Conservation (phyloP, 2,329 filamentous ascomycete genomes). For the Colletotrichum coccodes region DNA sequence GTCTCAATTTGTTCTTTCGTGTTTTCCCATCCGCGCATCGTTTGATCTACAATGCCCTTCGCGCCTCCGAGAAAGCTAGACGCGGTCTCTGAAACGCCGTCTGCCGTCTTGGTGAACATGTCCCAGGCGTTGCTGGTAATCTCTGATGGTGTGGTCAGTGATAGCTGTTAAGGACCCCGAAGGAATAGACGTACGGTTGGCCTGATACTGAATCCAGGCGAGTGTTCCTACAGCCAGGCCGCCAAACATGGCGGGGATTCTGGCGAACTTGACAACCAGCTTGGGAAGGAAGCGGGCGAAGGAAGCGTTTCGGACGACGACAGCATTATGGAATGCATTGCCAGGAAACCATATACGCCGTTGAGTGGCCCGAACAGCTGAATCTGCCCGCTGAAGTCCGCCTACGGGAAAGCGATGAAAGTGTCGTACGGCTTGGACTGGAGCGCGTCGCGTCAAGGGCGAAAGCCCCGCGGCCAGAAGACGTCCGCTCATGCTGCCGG, state of each 20-base stretch:
- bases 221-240: conserved; percentile 86
- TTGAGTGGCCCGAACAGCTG: conserved; percentile 68
- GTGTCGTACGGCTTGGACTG: conserved; percentile 66
- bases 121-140: conserved; percentile 83
- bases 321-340: conserved; percentile 86
- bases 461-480: conserved; percentile 79
- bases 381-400: conserved; percentile 75
- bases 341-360: conserved; percentile 81
- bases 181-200: conserved; percentile 72
- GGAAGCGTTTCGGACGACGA: conserved; percentile 71
- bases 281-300: conserved; percentile 80
- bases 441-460: conserved; percentile 71
- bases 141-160: conserved; percentile 54
- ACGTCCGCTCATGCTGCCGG: conserved; percentile 73
- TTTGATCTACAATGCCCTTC: conserved; percentile 81
- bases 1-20: conserved; percentile 81
- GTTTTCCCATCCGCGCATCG: conserved; percentile 81
- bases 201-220: conserved; percentile 96
- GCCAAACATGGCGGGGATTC: conserved; percentile 91
- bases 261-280: conserved; percentile 87
- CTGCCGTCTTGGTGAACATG: conserved; percentile 77
- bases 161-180: background rate
- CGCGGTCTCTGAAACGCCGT: conserved; percentile 76
- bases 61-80: conserved; percentile 77
- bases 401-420: conserved; percentile 75